phyloP scores from a whole-genome alignment of 208 protist species.

The Trypanosoma lewisi region DNA sequence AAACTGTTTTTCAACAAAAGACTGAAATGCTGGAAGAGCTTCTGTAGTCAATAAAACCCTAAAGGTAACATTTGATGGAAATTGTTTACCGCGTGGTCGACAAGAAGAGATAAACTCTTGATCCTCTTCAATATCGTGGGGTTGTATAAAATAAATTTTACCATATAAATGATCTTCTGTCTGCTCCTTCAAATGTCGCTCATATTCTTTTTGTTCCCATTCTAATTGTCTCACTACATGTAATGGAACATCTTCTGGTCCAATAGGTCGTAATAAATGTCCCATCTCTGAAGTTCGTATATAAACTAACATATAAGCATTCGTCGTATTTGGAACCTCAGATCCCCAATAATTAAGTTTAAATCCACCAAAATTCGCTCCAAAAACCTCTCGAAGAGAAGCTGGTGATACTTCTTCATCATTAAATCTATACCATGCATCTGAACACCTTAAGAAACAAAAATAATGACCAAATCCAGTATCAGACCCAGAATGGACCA shows the following conservation, averaged over 20 bases:
- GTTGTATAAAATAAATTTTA: slow-evolving; percentile 66
- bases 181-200: slow-evolving; percentile 49
- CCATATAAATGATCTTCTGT: slow-evolving; percentile 83
- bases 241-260: slow-evolving; percentile 55
- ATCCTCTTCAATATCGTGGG: slow-evolving; percentile 57
- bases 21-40: slow-evolving; percentile 53
- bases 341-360: slow-evolving; percentile 86
- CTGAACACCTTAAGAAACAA: slow-evolving; percentile 72
- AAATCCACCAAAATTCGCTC: slow-evolving; percentile 84
- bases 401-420: slow-evolving; percentile 82
- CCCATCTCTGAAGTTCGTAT: slow-evolving; percentile 70
- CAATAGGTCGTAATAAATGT: slow-evolving; percentile 62
- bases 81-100: slow-evolving; percentile 44
- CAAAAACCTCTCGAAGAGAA: slow-evolving; percentile 81
- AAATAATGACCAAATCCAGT: slow-evolving; percentile 90
- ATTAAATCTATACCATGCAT: slow-evolving; percentile 91
- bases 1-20: slow-evolving; percentile 48
- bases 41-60: slow-evolving; percentile 57
- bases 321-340: slow-evolving; percentile 72
- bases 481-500: slow-evolving; percentile 88
- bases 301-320: slow-evolving; percentile 92
- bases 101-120: slow-evolving; percentile 54
- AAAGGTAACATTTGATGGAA: slow-evolving; percentile 54
- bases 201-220: slow-evolving; percentile 51
- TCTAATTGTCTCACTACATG: slow-evolving; percentile 73